Conservation (phyloP, 2,329 filamentous ascomycete genomes). For the Cladophialophora carrionii region DNA sequence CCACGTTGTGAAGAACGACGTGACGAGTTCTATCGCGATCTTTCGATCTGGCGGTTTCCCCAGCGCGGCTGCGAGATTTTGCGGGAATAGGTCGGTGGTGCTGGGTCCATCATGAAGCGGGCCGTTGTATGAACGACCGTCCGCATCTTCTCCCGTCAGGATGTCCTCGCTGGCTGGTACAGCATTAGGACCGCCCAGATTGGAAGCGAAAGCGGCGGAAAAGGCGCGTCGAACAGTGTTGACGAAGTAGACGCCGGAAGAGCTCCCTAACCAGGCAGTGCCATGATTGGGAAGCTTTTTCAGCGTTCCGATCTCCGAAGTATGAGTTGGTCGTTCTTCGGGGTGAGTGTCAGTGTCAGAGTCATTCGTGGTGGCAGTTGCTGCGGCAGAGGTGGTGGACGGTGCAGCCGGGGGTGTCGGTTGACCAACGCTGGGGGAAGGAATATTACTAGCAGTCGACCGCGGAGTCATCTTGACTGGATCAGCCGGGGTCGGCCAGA, state of each 20-base stretch:
- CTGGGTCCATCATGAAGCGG: slow-evolving; percentile 33
- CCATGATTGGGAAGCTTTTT: slow-evolving; percentile 50
- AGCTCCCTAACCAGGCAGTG: slow-evolving; percentile 58
- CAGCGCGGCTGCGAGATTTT: slow-evolving; percentile 40
- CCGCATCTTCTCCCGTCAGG: slow-evolving; percentile 38
- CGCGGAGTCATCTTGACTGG: slow-evolving; percentile 28
- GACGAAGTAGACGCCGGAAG: slow-evolving; percentile 58
- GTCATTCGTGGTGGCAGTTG: slow-evolving; percentile 28
- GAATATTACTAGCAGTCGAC: slow-evolving; percentile 25
- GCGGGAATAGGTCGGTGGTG: slow-evolving; percentile 38
- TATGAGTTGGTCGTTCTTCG: slow-evolving; percentile 39
- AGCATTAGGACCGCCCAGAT: slow-evolving; percentile 30
- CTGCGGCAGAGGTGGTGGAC: slow-evolving; percentile 27
- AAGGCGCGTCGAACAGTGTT: slow-evolving; percentile 60
- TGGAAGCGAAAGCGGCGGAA: slow-evolving; percentile 43
- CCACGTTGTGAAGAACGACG: slow-evolving; percentile 57
- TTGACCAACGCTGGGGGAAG: slow-evolving; percentile 32
- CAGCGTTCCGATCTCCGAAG: slow-evolving; percentile 50
- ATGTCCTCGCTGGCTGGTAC: slow-evolving; percentile 40
- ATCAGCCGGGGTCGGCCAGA: background rate
- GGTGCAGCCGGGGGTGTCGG: slow-evolving; percentile 32
- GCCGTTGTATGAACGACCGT: slow-evolving; percentile 38
- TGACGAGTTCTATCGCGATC: slow-evolving; percentile 50
- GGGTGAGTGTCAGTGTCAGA: slow-evolving; percentile 33
- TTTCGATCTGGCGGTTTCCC: slow-evolving; percentile 39